Base-by-base conservation (phyloP, 257 asterid genomes). In the Solanum lycopersicoides region DNA sequence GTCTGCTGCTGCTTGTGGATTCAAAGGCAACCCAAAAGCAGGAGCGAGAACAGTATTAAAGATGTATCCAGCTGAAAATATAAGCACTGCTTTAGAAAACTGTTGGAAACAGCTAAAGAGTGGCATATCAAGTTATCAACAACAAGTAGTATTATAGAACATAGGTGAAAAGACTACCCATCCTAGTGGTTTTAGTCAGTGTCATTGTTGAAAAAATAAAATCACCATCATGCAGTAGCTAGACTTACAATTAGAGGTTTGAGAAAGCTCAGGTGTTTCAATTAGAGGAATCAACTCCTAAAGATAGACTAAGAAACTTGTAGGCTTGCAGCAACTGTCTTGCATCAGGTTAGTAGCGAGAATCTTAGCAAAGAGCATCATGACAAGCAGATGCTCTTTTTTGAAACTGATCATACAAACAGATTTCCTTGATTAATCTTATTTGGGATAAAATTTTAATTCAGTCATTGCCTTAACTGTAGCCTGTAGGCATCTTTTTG, bases 1-100 rank as follows among this genome's bases (percentile, higher is more conserved):
- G 88, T 93, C 94, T 65, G 95, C 97, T 45, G 98, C 98, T 85
- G 93, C 96, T 86, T 85, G 86, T 25, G 92, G 96, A 89, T 94
- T 92, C 90, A 90, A 82, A 71, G 96, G 93, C 88, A 72, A 86
- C 89, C 99, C 98, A 85, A 95, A 84, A 21, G 90, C 88, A 71
- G 98, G 99, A 88, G 88, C 98, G 75, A 94, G 93, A 72, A 93
- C 82, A 39, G 93, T 87, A 77, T 93, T 89, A 56, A 94, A 84
- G 30, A 92, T 91, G 89, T 93, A 92, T 47, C 45, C 63, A 88
- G 89, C 99, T 97, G 95, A 84, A 86, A 85, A 59, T 66, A 87
- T 12, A 56, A 80, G 84, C 80, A 75, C 45, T 75, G 45, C 69
- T 53, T 80, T 79, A 91, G 85, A 71, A 77, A 85, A 41, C 65